These are phyloP conservation scores for Camelina sativa DNA, from an alignment of 345 rosid genomes.

Conservation along the genomic window DNA sequence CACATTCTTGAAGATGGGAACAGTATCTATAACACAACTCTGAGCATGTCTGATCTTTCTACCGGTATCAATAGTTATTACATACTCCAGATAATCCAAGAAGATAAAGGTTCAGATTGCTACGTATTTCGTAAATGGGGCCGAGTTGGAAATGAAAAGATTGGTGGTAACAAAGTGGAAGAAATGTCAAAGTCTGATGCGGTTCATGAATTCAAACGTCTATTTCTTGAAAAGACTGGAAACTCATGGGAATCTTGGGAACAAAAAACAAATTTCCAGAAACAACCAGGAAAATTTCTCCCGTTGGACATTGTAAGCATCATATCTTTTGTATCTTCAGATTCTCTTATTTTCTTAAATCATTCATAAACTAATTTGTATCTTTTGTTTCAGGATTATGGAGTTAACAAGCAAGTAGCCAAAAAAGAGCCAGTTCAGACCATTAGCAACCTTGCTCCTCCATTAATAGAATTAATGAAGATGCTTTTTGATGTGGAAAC, in stretches of 20 bases:
- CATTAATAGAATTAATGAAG: conserved; percentile 77
- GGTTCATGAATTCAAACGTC: conserved; percentile 61
- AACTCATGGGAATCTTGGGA: conserved; percentile 96
- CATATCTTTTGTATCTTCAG: conserved; percentile 16
- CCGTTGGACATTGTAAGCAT: conserved; percentile 84
- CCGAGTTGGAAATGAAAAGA: conserved; percentile 84
- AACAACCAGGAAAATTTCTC: conserved; percentile 86
- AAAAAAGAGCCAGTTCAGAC: conserved; percentile 51
- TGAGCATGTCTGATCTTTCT: conserved; percentile 94
- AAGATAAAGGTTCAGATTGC: conserved; percentile 81
- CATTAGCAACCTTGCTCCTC: conserved; percentile 69
- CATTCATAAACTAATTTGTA: conserved; percentile 4
- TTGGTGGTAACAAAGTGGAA: conserved; percentile 81
- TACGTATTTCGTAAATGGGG: conserved; percentile 95
- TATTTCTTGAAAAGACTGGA: conserved; percentile 91
- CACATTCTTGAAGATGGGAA: conserved; percentile 93
- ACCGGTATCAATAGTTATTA: conserved; percentile 94
- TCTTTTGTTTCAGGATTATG: conserved; percentile 71
- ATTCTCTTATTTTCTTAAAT: conserved; percentile 10
- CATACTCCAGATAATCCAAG: conserved; percentile 91
- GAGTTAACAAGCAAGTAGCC: conserved; percentile 69
- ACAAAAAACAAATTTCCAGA: conserved; percentile 68
- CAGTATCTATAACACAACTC: conserved; percentile 87
- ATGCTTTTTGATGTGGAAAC: conserved; percentile 93
- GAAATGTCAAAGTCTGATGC: conserved; percentile 83